Conservation (phyloP, 148 eudicot species). For the Rhododendron williamsianum region DNA sequence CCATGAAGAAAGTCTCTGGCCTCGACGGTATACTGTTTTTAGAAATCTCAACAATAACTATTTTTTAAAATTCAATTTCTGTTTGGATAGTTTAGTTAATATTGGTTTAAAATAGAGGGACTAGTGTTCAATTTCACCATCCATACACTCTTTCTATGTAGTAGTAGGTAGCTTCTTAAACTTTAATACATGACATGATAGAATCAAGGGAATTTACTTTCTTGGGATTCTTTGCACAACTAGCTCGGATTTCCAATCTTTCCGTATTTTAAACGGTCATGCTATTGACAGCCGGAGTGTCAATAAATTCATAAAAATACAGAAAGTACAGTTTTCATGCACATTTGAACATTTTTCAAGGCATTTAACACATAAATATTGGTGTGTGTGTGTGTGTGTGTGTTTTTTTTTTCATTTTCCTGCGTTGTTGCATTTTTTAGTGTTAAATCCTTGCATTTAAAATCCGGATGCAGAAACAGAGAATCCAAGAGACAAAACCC, state of each 20-base stretch:
- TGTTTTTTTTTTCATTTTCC: too few relatives aligned
- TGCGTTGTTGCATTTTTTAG: too few relatives aligned
- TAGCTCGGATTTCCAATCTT: neutral
- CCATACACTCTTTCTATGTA: neutral
- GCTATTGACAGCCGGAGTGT: too few relatives aligned
- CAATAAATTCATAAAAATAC: too few relatives aligned
- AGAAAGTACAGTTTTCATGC: too few relatives aligned
- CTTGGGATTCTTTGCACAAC: neutral
- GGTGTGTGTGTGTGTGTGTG: too few relatives aligned
- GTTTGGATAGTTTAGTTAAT: neutral
- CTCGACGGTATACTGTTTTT: constrained; percentile 38
- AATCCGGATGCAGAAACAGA: neutral
- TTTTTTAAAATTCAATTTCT: neutral
- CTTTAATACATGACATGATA: neutral
- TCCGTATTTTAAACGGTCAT: too few relatives aligned
- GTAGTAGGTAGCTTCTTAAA: neutral
- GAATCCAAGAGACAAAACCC: neutral
- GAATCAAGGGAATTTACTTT: neutral
- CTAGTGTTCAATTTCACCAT: neutral
- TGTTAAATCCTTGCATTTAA: too few relatives aligned
- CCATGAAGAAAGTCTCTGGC: constrained; percentile 58
- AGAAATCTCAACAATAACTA: neutral
- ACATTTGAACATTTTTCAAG: too few relatives aligned
- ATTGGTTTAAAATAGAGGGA: neutral
- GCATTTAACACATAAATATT: too few relatives aligned